These are phyloP conservation scores for Arthrobotrys iridis DNA, from an alignment of 2,329 filamentous ascomycete species.

Conservation along the genomic window DNA sequence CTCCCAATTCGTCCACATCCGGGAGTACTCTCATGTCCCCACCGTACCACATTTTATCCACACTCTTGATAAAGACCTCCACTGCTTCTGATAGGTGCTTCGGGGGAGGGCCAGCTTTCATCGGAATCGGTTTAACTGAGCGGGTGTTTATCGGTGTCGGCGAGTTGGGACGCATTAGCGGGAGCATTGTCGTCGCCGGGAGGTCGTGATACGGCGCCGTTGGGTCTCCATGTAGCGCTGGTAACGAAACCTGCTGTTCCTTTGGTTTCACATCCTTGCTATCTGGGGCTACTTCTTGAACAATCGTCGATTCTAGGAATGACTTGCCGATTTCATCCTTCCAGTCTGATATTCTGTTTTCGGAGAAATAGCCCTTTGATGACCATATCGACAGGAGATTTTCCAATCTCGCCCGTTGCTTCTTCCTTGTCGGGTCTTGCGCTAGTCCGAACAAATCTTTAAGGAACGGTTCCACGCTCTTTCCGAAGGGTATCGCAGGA, in stretches of 20 bases:
- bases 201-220: conserved; percentile 81
- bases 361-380: conserved; percentile 71
- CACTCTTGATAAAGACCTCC: conserved; percentile 75
- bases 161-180: conserved; percentile 79
- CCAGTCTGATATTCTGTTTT: conserved; percentile 69
- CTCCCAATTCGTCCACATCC: conserved; percentile 81
- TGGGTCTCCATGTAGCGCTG: conserved; percentile 78
- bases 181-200: conserved; percentile 82
- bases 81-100: conserved; percentile 73
- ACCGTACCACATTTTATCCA: conserved; percentile 72
- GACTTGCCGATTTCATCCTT: conserved; percentile 66
- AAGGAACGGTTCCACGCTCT: conserved; percentile 70
- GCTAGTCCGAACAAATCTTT: conserved; percentile 71
- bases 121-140: conserved; percentile 76
- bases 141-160: conserved; percentile 76
- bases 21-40: conserved; percentile 65
- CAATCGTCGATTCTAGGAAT: conserved; percentile 56
- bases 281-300: neutral
- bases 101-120: conserved; percentile 74
- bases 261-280: conserved; percentile 18
- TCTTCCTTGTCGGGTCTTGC: conserved; percentile 70
- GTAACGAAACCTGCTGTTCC: conserved; percentile 64
- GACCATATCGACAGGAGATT: conserved; percentile 76
- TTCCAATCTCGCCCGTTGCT: conserved; percentile 72
- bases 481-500: conserved; percentile 66